phyloP scores from a whole-genome alignment of 176 grass and related monocot species.

The Ensete ventricosum region DNA sequence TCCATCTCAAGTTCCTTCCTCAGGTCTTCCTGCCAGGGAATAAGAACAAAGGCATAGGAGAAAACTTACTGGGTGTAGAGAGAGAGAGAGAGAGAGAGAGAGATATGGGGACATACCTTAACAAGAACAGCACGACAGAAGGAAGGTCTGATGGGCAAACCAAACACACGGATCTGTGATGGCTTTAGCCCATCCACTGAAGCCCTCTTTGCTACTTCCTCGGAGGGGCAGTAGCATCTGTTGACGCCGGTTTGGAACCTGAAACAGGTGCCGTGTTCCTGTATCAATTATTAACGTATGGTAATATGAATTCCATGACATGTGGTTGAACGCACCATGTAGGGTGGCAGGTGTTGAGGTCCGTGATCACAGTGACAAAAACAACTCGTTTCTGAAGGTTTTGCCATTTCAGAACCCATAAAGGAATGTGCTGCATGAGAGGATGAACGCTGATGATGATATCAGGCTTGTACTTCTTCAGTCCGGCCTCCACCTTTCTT shows the following conservation, averaged over 20 bases:
- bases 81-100: too few relatives aligned
- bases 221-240: conserved; percentile 96
- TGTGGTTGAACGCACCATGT: conserved; percentile 46
- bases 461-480: conserved; percentile 99
- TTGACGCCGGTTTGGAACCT: conserved; percentile 94
- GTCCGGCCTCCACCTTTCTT: conserved; percentile 97
- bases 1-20: conserved; percentile 81
- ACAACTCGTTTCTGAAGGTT: conserved; percentile 75
- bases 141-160: conserved; percentile 86
- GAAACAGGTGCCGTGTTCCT: background rate
- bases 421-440: conserved; percentile 97
- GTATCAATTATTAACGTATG: too few relatives aligned
- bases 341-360: conserved; percentile 94
- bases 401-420: conserved; percentile 99
- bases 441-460: conserved; percentile 99
- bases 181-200: conserved; percentile 60
- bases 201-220: conserved; percentile 92
- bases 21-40: conserved; percentile 46
- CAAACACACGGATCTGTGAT: conserved; percentile 76
- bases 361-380: conserved; percentile 89
- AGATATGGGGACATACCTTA: conserved; percentile 48
- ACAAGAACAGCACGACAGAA: conserved; percentile 87
- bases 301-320: background rate
- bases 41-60: background rate
- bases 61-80: background rate